These are phyloP conservation scores for Artemisia argyi DNA, from an alignment of 129 eudicot species.

Conservation along the genomic window DNA sequence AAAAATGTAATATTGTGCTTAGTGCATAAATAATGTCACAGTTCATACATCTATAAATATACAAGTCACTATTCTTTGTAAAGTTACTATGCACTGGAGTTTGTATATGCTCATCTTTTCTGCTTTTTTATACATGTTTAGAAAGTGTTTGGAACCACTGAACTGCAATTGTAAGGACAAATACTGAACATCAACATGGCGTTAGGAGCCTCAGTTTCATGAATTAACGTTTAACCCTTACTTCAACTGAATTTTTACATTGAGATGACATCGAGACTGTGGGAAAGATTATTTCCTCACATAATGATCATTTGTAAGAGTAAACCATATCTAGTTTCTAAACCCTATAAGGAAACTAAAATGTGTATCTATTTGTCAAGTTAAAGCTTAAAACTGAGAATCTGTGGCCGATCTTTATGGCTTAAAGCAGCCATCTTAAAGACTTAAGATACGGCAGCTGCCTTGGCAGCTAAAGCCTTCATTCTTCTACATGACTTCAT, in stretches of 20 bases:
- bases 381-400: constrained; percentile 25
- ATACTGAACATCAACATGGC: too few species aligned
- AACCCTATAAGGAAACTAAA: constrained; percentile 20
- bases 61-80: too few species aligned
- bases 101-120: too few species aligned
- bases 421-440: constrained; percentile 9
- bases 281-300: background rate
- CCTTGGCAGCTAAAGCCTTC: constrained; percentile 49
- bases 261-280: constrained; percentile 7
- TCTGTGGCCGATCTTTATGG: constrained; percentile 16
- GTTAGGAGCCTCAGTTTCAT: background rate
- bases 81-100: too few species aligned
- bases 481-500: constrained; percentile 72
- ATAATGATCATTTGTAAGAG: constrained; percentile 24
- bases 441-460: constrained; percentile 23
- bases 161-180: too few species aligned
- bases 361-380: constrained; percentile 33
- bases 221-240: constrained; percentile 12
- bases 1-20: too few species aligned
- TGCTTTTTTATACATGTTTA: too few species aligned
- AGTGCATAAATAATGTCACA: too few species aligned
- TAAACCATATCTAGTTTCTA: constrained; percentile 28
- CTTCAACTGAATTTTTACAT: constrained; percentile 28
- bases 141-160: too few species aligned
- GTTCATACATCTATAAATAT: too few species aligned